These are phyloP conservation scores for Cercophora sp. DNA, from an alignment of 495 filamentous ascomycete genomes.

Conservation along the genomic window DNA sequence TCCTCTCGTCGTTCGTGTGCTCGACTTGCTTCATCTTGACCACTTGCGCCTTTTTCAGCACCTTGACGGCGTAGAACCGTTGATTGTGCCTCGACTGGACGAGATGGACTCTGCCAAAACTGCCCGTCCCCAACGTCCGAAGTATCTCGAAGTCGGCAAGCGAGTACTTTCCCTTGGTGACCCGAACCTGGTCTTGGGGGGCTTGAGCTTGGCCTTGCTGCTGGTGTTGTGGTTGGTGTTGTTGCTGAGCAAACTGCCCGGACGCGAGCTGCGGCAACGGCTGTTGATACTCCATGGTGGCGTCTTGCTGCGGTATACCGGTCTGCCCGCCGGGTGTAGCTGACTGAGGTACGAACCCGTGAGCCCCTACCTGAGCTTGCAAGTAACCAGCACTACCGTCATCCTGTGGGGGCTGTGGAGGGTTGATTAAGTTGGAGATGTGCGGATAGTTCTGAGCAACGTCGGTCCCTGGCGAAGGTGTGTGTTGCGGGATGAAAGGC, in stretches of 20 bases:
- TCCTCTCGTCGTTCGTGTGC: constrained; percentile 95
- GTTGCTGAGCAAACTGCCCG: constrained; percentile 21
- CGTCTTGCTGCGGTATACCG: constrained; percentile 15
- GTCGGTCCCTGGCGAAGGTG: constrained; percentile 35
- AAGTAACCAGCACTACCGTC: constrained; percentile 38
- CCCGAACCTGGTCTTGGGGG: constrained; percentile 42
- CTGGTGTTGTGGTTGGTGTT: constrained; percentile 18
- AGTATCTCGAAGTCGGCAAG: constrained; percentile 81
- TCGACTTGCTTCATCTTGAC: constrained; percentile 99
- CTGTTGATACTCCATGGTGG: constrained; percentile 20
- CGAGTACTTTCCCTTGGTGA: constrained; percentile 97
- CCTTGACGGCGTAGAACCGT: constrained; percentile 96
- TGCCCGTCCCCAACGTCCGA: constrained; percentile 91
- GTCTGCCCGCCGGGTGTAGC: background rate
- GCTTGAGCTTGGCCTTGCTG: constrained; percentile 13
- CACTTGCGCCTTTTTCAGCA: constrained; percentile 95
- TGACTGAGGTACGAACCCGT: background rate
- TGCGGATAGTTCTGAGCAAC: constrained; percentile 57
- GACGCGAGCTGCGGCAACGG: constrained; percentile 19
- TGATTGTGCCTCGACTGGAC: constrained; percentile 97
- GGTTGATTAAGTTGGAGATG: constrained; percentile 70
- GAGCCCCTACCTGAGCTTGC: constrained; percentile 3
- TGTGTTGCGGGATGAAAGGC: constrained; percentile 18
- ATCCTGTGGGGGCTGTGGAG: constrained; percentile 54
- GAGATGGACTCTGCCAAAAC: constrained; percentile 92